Base-by-base conservation (phyloP, 352 stramenopile genomes). In the Aphanomyces stellatus region DNA sequence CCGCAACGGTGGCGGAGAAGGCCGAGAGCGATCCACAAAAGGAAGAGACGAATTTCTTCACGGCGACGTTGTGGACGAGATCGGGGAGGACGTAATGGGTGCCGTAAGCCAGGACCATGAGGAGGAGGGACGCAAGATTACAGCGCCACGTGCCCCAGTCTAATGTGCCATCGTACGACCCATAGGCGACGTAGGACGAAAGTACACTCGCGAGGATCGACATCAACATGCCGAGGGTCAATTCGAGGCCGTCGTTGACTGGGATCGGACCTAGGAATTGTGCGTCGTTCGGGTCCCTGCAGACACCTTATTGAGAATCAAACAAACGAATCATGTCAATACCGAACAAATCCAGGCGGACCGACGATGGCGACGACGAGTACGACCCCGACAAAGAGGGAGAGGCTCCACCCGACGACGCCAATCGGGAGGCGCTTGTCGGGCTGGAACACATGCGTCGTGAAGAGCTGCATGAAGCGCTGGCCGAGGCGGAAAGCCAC, bases 221-320 rank as follows among this genome's bases (percentile, higher is more conserved):
- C 81, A 90, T 90, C 17, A 88, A 76, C 27, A 88, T 90, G 8
- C 81, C 81, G 40, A 90, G 74, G 7, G 85, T 59, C 51, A 90
- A 55, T 53, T 90, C 81, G 62, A 88, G 76, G n/a, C 75, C 76
- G 40, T 88, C 81, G 1, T 81, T 77, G n/a, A 90, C 77, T 51
- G 74, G 76, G 35, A 88, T 41, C 17, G 62, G 69, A 25, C 81
- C 81, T 53, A 90, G 76, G 66, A 90, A 88, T 28, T 88, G 81
- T 22, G 86, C 81, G 33, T 94, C 86, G 8, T 89, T 94, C 1
- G 80, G 84, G 55, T 94, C 86, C 48, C 82, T 94, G 25, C 2
- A 51, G 7, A 25, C 43, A 61, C 0, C 37, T 37, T n/a, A n/a
- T n/a, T n/a, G n/a, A n/a, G n/a, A n/a, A n/a, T n/a, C n/a, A n/a